Conservation (phyloP, 2,329 filamentous ascomycete genomes). For the Pseudocercospora ulei region DNA sequence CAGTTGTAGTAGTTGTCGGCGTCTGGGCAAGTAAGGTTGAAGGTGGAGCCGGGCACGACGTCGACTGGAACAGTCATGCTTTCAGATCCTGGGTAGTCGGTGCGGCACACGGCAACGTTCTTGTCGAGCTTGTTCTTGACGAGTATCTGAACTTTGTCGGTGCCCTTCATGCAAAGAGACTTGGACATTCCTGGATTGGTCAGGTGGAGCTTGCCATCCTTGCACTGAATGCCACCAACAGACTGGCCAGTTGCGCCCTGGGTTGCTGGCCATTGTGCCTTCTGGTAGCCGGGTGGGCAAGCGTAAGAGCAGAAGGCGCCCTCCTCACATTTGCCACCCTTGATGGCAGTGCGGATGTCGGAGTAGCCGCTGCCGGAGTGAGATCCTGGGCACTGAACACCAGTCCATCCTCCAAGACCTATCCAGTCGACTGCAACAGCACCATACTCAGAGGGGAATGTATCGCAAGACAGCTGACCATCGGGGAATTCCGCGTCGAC, state of each 20-base stretch:
- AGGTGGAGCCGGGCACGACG: conserved; percentile 49
- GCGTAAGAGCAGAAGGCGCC: conserved; percentile 81
- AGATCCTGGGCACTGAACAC: conserved; percentile 51
- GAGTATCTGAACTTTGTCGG: conserved; percentile 53
- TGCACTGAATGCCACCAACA: conserved; percentile 78
- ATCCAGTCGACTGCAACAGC: conserved; percentile 62
- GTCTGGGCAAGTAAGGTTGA: conserved; percentile 65
- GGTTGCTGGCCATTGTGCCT: conserved; percentile 72
- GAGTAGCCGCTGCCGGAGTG: conserved; percentile 34
- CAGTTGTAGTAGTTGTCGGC: conserved; percentile 66
- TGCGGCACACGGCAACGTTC: conserved; percentile 72
- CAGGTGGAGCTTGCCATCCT: conserved; percentile 63
- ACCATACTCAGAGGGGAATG: conserved; percentile 74
- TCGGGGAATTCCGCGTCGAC: conserved; percentile 63
- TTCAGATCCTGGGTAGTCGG: conserved; percentile 91
- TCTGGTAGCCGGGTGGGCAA: conserved; percentile 84
- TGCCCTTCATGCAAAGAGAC: conserved; percentile 65
- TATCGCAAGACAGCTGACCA: conserved; percentile 58
- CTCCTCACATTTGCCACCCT: conserved; percentile 52
- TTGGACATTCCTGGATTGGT: conserved; percentile 57
- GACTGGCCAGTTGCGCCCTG: conserved; percentile 78
- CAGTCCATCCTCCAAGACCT: conserved; percentile 63
- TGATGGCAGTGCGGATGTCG: conserved; percentile 56
- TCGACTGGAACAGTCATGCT: conserved; percentile 70
- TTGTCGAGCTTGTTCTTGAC: conserved; percentile 64